Conservation (phyloP, 768 basidiomycete genomes). For the Lactifluus subvellereus region DNA sequence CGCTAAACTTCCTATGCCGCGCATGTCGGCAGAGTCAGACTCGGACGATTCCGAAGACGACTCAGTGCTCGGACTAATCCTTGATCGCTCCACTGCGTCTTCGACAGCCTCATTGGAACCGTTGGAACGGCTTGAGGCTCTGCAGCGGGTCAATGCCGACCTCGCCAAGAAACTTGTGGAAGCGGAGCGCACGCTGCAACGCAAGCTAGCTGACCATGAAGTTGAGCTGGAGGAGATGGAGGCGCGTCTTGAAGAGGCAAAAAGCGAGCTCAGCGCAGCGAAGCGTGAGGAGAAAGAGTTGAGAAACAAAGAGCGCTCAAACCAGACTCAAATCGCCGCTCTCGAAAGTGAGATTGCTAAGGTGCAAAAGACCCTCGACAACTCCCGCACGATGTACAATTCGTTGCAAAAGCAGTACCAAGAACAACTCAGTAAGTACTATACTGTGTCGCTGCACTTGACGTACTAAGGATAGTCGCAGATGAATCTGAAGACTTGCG, state of each 20-base stretch:
- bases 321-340: constrained; percentile 56
- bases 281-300: constrained; percentile 93
- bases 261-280: constrained; percentile 67
- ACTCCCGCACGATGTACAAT: constrained; percentile 62
- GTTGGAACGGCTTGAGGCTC: constrained; percentile 63
- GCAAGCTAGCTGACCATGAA: constrained; percentile 71
- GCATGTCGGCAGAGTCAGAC: constrained; percentile 33
- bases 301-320: constrained; percentile 75
- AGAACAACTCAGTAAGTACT: constrained; percentile 76
- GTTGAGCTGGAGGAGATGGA: constrained; percentile 79
- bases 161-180: constrained; percentile 71
- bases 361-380: constrained; percentile 67
- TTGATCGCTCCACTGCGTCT: constrained; percentile 50
- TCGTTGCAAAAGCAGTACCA: constrained; percentile 83
- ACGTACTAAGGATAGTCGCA: constrained; percentile 27
- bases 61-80: constrained; percentile 49
- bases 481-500: constrained; percentile 77
- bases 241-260: constrained; percentile 66
- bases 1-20: constrained; percentile 56
- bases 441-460: not conserved
- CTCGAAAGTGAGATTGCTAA: constrained; percentile 78
- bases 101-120: constrained; percentile 70
- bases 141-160: constrained; percentile 70
- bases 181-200: constrained; percentile 60
- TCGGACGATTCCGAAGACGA: constrained; percentile 51